Percentiles rank a stretch among this genome's conserved stretches.
phyloP scores from a whole-genome alignment of 176 grass and related monocot species.

The Luzula sylvatica region DNA sequence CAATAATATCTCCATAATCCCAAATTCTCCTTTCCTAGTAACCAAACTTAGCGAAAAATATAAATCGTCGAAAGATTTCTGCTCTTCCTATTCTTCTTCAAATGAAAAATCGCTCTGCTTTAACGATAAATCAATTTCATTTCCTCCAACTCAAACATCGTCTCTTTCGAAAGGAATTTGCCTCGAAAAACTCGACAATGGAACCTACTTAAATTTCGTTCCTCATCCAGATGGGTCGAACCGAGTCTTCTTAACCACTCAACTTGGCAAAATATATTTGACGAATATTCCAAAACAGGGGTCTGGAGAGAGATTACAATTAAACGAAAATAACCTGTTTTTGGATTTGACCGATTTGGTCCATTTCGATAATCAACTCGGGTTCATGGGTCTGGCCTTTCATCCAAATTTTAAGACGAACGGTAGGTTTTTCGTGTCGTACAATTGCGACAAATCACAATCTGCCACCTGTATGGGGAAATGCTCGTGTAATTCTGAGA shows the following conservation, averaged over 20 bases:
- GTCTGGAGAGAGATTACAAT: neutral
- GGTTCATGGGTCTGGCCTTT: neutral
- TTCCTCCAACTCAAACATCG: too few species aligned
- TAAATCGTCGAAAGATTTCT: neutral
- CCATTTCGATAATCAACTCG: conserved; percentile 1
- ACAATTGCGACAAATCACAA: conserved; percentile 22
- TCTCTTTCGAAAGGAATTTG: conserved; percentile 5
- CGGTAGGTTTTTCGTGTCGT: conserved; percentile 24
- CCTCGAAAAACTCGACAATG: conserved; percentile 7
- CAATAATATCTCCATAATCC: neutral
- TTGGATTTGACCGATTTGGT: conserved; percentile 16
- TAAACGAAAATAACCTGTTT: conserved; percentile 1
- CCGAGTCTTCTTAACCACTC: conserved; percentile 7
- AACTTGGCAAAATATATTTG: conserved; percentile 14
- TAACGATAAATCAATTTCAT: neutral
- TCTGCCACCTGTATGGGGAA: conserved; percentile 62
- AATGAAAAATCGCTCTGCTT: conserved; percentile 1
- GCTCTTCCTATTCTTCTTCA: neutral
- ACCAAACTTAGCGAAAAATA: neutral
- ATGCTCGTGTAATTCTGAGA: conserved; percentile 87
- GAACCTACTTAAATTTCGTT: neutral
- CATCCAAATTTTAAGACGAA: conserved; percentile 21
- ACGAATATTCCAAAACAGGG: neutral
- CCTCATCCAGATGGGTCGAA: conserved; percentile 21
- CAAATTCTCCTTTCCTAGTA: neutral